These are phyloP conservation scores for Globisporangium alternatum DNA, from an alignment of 352 stramenopile genomes.

Conservation along the genomic window DNA sequence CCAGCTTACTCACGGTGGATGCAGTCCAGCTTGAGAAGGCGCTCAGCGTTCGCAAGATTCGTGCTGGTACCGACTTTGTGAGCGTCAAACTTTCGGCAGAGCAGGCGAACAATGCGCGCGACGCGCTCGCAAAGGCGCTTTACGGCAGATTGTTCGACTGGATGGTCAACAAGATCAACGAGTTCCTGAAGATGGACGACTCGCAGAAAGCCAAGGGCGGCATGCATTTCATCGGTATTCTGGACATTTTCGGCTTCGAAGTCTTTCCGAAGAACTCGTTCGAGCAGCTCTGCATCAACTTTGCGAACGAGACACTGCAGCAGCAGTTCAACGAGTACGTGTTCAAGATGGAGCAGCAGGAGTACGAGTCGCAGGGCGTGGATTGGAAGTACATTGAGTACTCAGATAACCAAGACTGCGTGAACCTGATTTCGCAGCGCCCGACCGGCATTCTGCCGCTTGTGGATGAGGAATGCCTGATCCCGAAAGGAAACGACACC, in stretches of 20 bases:
- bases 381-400: constrained; percentile 86
- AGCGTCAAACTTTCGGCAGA: constrained; percentile 82
- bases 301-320: constrained; percentile 87
- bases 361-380: constrained; percentile 82
- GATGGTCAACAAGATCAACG: constrained; percentile 88
- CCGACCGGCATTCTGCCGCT: constrained; percentile 79
- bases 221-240: constrained; percentile 83
- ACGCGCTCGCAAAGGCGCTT: constrained; percentile 80
- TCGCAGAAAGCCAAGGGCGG: constrained; percentile 54
- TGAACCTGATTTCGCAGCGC: constrained; percentile 89
- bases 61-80: constrained; percentile 78
- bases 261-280: constrained; percentile 90
- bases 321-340: constrained; percentile 89
- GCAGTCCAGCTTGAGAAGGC: constrained; percentile 66
- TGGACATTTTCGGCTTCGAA: constrained; percentile 94
- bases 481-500: constrained; percentile 81
- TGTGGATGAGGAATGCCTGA: constrained; percentile 88
- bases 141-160: constrained; percentile 91
- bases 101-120: constrained; percentile 79
- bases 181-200: constrained; percentile 80
- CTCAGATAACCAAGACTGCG: constrained; percentile 85
- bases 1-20: constrained; percentile 68
- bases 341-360: constrained; percentile 84
- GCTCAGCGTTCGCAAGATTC: constrained; percentile 78
- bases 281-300: constrained; percentile 91